A percentile compares a stretch with the other conserved stretches of the same genome.
These are phyloP conservation scores for Coemansia biformis DNA, from an alignment of 192 early-diverging fungal species.

Conservation along the genomic window DNA sequence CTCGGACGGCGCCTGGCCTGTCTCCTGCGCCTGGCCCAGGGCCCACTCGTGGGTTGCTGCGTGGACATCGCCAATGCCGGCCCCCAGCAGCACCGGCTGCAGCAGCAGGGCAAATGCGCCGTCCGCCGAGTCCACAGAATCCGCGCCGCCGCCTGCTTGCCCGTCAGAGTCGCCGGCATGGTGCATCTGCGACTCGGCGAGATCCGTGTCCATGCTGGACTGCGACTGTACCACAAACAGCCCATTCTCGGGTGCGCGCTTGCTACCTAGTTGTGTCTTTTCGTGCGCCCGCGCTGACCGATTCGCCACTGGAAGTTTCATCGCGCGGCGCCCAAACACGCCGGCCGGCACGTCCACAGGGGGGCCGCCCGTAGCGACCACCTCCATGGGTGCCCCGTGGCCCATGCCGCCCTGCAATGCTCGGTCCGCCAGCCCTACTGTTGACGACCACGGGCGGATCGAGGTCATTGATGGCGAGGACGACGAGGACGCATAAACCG, in stretches of 20 bases:
- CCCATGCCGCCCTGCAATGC: no score
- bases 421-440: neutral
- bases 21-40: slow-evolving; percentile 6
- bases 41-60: slow-evolving; percentile 36
- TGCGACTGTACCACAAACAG: neutral
- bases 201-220: slow-evolving; percentile 33
- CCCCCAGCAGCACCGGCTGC: slow-evolving; percentile 1
- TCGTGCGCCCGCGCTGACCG: slow-evolving; percentile 31
- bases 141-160: no score
- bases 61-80: slow-evolving; percentile 1
- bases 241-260: neutral
- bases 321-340: slow-evolving; percentile 6
- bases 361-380: neutral
- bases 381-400: no score
- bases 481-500: slow-evolving; percentile 17
- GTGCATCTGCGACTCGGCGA: slow-evolving; percentile 4
- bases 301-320: slow-evolving; percentile 13
- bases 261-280: slow-evolving; percentile 7
- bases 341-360: neutral
- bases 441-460: slow-evolving; percentile 9
- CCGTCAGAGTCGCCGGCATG: neutral
- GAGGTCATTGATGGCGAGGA: slow-evolving; percentile 24
- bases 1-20: slow-evolving; percentile 10
- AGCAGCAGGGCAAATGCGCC: slow-evolving; percentile 22
- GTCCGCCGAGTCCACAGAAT: no score